Percentiles rank a stretch among this genome's conserved stretches.
Evolutionary conservation across 116 monocot genomes (phyloP).

Genomic region (Iris pallida): DNA sequence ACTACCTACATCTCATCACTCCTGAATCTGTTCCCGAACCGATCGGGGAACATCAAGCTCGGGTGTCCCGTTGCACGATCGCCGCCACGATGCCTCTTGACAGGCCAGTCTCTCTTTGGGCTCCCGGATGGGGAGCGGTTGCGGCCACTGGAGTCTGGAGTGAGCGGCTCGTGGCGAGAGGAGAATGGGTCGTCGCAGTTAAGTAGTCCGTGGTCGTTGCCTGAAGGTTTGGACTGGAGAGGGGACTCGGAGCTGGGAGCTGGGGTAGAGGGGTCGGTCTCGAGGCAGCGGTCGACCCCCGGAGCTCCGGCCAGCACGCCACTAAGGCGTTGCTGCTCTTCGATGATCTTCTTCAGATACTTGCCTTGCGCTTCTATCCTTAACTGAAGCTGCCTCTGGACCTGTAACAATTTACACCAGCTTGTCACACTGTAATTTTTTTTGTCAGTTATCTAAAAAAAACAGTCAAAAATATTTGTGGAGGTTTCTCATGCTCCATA

Average conservation of each 20-base stretch:
- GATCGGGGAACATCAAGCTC: slow-evolving; percentile 9
- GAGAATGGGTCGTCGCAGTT: slow-evolving; percentile 15
- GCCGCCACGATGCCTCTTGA: slow-evolving; percentile 14
- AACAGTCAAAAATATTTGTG: too few relatives aligned
- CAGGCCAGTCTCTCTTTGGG: slow-evolving; percentile 20
- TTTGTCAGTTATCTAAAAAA: too few relatives aligned
- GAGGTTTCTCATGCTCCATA: too few relatives aligned
- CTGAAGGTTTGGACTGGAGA: slow-evolving; percentile 4
- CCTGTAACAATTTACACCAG: slow-evolving; percentile 12
- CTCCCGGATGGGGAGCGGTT: slow-evolving; percentile 13
- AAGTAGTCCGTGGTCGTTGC: not conserved
- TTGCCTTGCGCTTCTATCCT: slow-evolving; percentile 55
- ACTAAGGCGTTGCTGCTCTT: slow-evolving; percentile 37
- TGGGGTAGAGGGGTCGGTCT: slow-evolving; percentile 38
- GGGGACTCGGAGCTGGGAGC: slow-evolving; percentile 29
- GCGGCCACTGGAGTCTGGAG: slow-evolving; percentile 33
- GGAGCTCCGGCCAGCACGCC: slow-evolving; percentile 20
- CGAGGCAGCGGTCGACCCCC: slow-evolving; percentile 7
- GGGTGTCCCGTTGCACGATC: too few relatives aligned
- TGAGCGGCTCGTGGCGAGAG: slow-evolving; percentile 29
- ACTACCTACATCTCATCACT: too few relatives aligned
- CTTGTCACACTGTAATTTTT: too few relatives aligned
- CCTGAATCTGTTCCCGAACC: too few relatives aligned
- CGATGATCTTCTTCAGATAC: slow-evolving; percentile 46
- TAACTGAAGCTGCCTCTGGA: slow-evolving; percentile 49